Base-by-base conservation (phyloP, 768 basidiomycete genomes). In the Podaxis rugospora region DNA sequence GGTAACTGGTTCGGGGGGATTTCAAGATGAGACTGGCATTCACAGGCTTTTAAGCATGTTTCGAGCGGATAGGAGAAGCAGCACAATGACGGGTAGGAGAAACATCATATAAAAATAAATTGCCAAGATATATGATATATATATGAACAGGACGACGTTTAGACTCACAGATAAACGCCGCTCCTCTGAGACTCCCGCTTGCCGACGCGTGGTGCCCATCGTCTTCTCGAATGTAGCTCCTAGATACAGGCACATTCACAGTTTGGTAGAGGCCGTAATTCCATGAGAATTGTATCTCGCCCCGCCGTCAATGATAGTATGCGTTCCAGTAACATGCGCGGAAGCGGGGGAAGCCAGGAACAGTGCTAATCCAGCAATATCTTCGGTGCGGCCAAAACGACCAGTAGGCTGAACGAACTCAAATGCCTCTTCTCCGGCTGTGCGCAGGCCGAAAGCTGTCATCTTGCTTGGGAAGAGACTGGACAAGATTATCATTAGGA, bases 391-490 rank as follows among this genome's bases (percentile, higher is more conserved):
- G 2, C 91, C 91, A 62, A 83, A 76, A 5, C 91, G 87, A 25
- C 89, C 88, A 68, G 85, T 85, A 23, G 90, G 90, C 61, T 92
- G 89, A n/a, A 66, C 68, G 1, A 76, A 68, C 39, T 76, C 77
- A 59, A 90, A 80, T 4, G 66, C 73, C 21, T 82, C 80, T 61
- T 83, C 82, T 6, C 88, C 86, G 3, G 72, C 72, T 1, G 69
- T 78, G 65, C 83, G 82, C 64, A 91, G 74, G 2, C 85, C 88
- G 53, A 77, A 91, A 0, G 88, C 84, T 1, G 92, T 93, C 91
- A 94, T 93, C 75, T 88, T 92, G 50, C 88, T 89, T 0, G 89
- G 90, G 75, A 90, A 94, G 13, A 92, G 74, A 42, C 66, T 72
- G 39, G 32, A 49, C 16, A 21, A 11, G 52, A 37, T 1, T n/a